phyloP scores from a whole-genome alignment of 805 yeast species.

The Pichia insulana region DNA sequence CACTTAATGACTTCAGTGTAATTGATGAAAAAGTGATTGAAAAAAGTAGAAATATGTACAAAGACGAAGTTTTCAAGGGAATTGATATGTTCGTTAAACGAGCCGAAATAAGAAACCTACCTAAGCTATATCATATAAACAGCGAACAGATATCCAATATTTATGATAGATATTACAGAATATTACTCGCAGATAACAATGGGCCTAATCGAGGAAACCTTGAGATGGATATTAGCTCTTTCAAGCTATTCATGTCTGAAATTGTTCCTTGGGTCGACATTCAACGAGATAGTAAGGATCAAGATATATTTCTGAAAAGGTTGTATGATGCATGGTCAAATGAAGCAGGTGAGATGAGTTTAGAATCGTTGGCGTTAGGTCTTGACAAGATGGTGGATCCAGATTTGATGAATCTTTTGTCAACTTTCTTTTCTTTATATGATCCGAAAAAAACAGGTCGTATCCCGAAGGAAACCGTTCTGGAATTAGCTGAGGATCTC shows the following conservation, averaged over 20 bases:
- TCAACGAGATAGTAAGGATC: slow-evolving; percentile 24
- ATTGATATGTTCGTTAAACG: slow-evolving; percentile 87
- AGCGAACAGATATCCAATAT: slow-evolving; percentile 55
- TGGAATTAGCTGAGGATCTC: slow-evolving; percentile 81
- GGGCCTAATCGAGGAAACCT: slow-evolving; percentile 57
- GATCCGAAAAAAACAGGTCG: slow-evolving; percentile 51
- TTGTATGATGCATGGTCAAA: slow-evolving; percentile 66
- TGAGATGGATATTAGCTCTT: slow-evolving; percentile 65
- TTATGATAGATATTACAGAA: slow-evolving; percentile 78
- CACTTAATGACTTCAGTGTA: slow-evolving; percentile 82
- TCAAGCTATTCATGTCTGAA: slow-evolving; percentile 65
- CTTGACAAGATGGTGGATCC: slow-evolving; percentile 57
- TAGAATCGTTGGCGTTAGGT: slow-evolving; percentile 67
- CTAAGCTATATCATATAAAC: slow-evolving; percentile 56
- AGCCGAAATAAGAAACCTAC: slow-evolving; percentile 81
- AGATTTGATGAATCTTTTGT: slow-evolving; percentile 71
- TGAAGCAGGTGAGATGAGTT: slow-evolving; percentile 48
- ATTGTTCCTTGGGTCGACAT: slow-evolving; percentile 67
- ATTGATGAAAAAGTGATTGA: slow-evolving; percentile 68
- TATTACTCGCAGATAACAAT: slow-evolving; percentile 54
- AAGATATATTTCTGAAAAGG: slow-evolving; percentile 46
- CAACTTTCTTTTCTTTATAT: slow-evolving; percentile 72
- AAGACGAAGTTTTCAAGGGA: slow-evolving; percentile 72
- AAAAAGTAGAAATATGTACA: slow-evolving; percentile 59
- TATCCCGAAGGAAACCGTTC: slow-evolving; percentile 69